Evolutionary conservation across 352 stramenopile genomes (phyloP).

Genomic region (Pythium graminicola): DNA sequence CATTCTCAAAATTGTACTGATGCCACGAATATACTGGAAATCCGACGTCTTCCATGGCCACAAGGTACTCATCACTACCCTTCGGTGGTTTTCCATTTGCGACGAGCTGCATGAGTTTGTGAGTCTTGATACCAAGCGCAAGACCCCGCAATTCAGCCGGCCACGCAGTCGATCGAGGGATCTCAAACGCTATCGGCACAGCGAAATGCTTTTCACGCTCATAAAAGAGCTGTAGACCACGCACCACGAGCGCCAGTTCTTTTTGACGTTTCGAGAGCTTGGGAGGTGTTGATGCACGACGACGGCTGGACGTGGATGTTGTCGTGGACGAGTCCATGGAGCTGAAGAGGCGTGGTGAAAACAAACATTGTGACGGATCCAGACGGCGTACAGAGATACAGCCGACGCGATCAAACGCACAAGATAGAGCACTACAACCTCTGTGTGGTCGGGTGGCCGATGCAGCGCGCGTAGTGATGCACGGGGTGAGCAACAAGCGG

Average conservation of each 20-base stretch:
- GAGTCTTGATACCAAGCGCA: constrained; percentile 47
- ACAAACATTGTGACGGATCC: not conserved
- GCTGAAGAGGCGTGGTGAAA: constrained; percentile 6
- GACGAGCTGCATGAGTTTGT: constrained; percentile 45
- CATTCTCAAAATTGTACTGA: constrained; percentile 56
- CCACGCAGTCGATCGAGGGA: constrained; percentile 39
- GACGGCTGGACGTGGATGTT: not conserved
- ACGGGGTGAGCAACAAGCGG: not conserved
- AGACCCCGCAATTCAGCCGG: constrained; percentile 42
- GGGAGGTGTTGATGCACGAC: not conserved
- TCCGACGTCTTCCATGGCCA: constrained; percentile 33
- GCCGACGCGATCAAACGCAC: not conserved
- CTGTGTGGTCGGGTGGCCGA: not conserved
- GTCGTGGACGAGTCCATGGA: not conserved
- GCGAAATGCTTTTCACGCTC: constrained; percentile 57
- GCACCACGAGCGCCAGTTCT: constrained; percentile 36
- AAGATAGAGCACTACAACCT: not conserved
- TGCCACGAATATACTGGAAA: constrained; percentile 56
- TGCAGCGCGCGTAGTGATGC: not conserved
- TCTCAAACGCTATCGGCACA: constrained; percentile 36
- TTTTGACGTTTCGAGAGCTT: constrained; percentile 20
- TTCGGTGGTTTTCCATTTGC: constrained; percentile 21
- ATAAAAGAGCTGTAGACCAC: constrained; percentile 48
- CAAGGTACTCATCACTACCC: constrained; percentile 29
- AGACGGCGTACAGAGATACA: not conserved